Conservation (phyloP, 1,139 yeast genomes). For the Zygosaccharomyces sapae region DNA sequence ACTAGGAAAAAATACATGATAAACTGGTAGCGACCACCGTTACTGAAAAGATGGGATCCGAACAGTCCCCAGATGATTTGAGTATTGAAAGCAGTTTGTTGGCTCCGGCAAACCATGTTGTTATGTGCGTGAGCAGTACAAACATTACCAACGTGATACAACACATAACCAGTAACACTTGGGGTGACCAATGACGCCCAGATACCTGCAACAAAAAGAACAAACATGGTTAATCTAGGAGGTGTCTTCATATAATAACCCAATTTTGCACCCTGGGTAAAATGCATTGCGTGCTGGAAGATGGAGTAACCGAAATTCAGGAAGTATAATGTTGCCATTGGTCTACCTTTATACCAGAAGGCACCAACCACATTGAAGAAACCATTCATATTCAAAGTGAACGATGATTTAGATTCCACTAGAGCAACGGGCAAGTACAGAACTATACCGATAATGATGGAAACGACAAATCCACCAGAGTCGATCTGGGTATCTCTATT, state of each 20-base stretch:
- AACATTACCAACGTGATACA: conserved; percentile 42
- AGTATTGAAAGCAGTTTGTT: conserved; percentile 48
- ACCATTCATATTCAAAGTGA: conserved; percentile 52
- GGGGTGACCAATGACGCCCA: conserved; percentile 41
- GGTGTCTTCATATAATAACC: conserved; percentile 61
- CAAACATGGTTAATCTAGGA: conserved; percentile 54
- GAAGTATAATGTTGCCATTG: conserved; percentile 54
- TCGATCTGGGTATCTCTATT: conserved; percentile 49
- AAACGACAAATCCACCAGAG: conserved; percentile 47
- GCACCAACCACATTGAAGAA: conserved; percentile 59
- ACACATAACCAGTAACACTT: conserved; percentile 44
- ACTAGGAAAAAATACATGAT: conserved; percentile 44
- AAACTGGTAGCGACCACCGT: conserved; percentile 39
- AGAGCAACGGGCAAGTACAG: conserved; percentile 54
- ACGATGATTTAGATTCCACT: conserved; percentile 52
- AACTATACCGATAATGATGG: conserved; percentile 40
- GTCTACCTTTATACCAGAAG: conserved; percentile 57
- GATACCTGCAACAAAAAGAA: conserved; percentile 45
- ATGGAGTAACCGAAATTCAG: conserved; percentile 58
- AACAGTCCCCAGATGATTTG: conserved; percentile 63
- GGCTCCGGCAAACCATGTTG: conserved; percentile 47
- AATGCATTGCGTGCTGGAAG: conserved; percentile 53
- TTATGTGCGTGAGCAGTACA: conserved; percentile 45
- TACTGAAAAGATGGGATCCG: conserved; percentile 50
- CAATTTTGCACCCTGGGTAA: conserved; percentile 53